These are phyloP conservation scores for Paraglomus occultum DNA, from an alignment of 192 early-diverging fungal genomes.

Conservation along the genomic window DNA sequence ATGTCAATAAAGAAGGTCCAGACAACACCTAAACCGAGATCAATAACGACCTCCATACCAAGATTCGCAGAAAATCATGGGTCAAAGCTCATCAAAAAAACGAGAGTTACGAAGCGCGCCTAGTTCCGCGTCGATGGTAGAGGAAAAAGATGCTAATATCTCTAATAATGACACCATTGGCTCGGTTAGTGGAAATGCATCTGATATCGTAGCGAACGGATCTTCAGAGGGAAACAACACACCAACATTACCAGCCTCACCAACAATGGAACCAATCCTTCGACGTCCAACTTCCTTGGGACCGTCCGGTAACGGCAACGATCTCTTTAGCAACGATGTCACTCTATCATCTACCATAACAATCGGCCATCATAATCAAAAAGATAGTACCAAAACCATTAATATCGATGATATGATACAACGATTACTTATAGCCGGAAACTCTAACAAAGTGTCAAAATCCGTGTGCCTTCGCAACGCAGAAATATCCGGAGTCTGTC, in stretches of 20 bases:
- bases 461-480: conserved; percentile 79
- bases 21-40: too few species aligned
- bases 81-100: conserved; percentile 11
- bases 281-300: not conserved
- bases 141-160: not conserved
- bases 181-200: not conserved
- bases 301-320: not conserved
- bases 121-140: not conserved
- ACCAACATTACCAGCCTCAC: conserved; percentile 6
- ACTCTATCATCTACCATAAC: not conserved
- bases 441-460: conserved; percentile 72
- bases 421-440: conserved; percentile 76
- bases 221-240: not conserved
- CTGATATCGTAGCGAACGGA: conserved; percentile 6
- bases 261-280: conserved; percentile 28
- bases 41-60: too few species aligned
- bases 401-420: conserved; percentile 87
- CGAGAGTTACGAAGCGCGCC: not conserved
- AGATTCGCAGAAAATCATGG: not conserved
- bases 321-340: not conserved
- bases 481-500: conserved; percentile 85
- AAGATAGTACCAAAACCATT: conserved; percentile 35
- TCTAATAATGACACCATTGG: not conserved
- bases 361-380: conserved; percentile 29
- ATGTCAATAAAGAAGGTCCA: too few species aligned